These are phyloP conservation scores for Fomitopsis palustris DNA, from an alignment of 1,284 basidiomycete genomes.

Conservation along the genomic window DNA sequence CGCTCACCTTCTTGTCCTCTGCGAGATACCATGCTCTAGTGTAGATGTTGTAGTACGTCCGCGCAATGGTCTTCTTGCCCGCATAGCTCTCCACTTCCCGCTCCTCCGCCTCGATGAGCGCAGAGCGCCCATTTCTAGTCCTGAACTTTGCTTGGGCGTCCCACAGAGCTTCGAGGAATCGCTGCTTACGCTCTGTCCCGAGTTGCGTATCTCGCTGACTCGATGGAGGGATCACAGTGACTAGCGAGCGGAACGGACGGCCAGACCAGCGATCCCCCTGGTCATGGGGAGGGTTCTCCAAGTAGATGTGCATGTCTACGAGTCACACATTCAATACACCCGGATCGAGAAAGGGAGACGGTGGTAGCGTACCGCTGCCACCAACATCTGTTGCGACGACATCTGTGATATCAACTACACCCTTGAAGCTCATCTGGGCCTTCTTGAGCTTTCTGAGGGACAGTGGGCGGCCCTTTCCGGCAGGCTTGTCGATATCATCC, in stretches of 20 bases:
- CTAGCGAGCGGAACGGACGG: conserved; percentile 74
- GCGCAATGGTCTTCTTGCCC: conserved; percentile 62
- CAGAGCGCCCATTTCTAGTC: conserved; percentile 63
- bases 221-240: conserved; percentile 69
- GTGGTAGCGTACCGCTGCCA: conserved; percentile 56
- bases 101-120: conserved; percentile 67
- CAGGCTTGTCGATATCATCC: conserved; percentile 68
- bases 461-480: conserved; percentile 62
- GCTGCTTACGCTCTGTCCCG: conserved; percentile 64
- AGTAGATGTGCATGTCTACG: conserved; percentile 79
- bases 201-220: conserved; percentile 58
- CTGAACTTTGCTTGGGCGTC: conserved; percentile 77
- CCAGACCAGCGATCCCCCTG: conserved; percentile 81
- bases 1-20: conserved; percentile 70
- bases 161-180: conserved; percentile 89
- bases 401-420: conserved; percentile 82
- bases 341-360: neutral
- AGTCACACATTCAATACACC: neutral
- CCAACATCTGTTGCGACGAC: conserved; percentile 83
- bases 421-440: conserved; percentile 82
- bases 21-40: conserved; percentile 71
- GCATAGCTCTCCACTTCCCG: conserved; percentile 64
- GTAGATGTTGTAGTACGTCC: conserved; percentile 84
- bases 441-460: conserved; percentile 60
- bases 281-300: conserved; percentile 78